phyloP scores from a whole-genome alignment of 441 rosid species.

The Kokia cookei region DNA sequence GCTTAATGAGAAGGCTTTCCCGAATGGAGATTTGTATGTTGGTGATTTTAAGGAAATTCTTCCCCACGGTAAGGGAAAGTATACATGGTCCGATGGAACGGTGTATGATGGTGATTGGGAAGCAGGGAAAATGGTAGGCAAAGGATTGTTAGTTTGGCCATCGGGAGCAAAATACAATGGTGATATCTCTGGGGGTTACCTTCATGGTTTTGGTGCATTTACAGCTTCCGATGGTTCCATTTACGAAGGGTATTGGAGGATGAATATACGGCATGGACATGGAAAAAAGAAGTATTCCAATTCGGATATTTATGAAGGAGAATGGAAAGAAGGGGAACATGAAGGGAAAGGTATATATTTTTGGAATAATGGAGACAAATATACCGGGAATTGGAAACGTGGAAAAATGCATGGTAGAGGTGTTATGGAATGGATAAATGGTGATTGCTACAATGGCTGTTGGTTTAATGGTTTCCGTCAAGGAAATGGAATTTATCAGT shows the following conservation, averaged over 20 bases:
- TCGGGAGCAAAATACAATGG: conserved; percentile 85
- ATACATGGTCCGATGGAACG: conserved; percentile 67
- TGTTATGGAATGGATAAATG: conserved; percentile 83
- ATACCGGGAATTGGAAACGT: conserved; percentile 77
- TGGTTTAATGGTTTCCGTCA: conserved; percentile 81
- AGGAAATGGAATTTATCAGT: conserved; percentile 84
- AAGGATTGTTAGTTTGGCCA: conserved; percentile 64
- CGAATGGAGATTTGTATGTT: conserved; percentile 64
- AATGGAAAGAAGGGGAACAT: conserved; percentile 86
- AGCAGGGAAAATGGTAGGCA: conserved; percentile 77
- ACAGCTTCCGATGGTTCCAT: conserved; percentile 54
- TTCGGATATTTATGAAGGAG: conserved; percentile 78
- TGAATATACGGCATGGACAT: conserved; percentile 75
- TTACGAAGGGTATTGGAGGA: conserved; percentile 80
- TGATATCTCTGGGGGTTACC: conserved; percentile 79
- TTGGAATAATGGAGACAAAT: conserved; percentile 74
- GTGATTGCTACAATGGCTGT: conserved; percentile 75
- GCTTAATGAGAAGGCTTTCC: conserved; percentile 38
- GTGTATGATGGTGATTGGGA: conserved; percentile 92
- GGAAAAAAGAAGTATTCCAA: conserved; percentile 74
- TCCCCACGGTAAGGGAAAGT: conserved; percentile 79
- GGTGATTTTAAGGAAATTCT: conserved; percentile 56
- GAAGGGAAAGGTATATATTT: conserved; percentile 79
- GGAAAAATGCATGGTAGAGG: conserved; percentile 91
- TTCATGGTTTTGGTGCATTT: conserved; percentile 76